These are phyloP conservation scores for Aspergillus ustus DNA, from an alignment of 2,329 filamentous ascomycete genomes.

Conservation along the genomic window DNA sequence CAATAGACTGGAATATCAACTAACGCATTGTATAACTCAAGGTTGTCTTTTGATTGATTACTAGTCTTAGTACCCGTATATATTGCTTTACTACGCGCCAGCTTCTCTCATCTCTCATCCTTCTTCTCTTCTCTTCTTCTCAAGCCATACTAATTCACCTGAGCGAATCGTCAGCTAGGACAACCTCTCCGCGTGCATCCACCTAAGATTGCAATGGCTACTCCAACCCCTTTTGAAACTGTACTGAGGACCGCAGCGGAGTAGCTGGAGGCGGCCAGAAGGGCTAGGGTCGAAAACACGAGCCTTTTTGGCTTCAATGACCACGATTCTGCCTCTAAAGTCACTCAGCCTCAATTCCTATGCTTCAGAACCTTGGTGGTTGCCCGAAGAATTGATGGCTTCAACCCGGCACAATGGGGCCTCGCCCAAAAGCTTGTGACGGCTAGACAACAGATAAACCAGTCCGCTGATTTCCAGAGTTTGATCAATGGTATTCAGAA, in stretches of 20 bases:
- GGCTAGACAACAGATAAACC: neutral
- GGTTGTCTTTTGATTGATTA: neutral
- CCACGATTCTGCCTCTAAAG: neutral
- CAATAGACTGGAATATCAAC: neutral
- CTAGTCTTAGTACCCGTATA: neutral
- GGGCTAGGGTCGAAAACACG: neutral
- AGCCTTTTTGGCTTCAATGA: neutral
- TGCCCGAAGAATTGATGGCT: neutral
- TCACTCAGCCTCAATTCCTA: neutral
- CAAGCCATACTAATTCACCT: too few species aligned
- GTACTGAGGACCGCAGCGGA: neutral
- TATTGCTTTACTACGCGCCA: neutral
- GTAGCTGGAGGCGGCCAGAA: neutral
- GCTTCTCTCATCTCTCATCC: neutral
- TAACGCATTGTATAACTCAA: neutral
- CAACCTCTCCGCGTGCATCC: neutral
- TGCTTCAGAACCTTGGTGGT: neutral
- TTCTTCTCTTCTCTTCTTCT: neutral
- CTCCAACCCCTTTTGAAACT: neutral
- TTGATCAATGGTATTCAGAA: neutral
- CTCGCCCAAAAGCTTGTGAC: constrained; percentile 1
- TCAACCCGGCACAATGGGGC: neutral
- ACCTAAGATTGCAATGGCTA: neutral
- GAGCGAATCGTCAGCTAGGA: neutral
- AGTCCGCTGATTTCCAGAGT: neutral